These are phyloP conservation scores for Madurella fahalii DNA, from an alignment of 2,329 filamentous ascomycete species.

Conservation along the genomic window DNA sequence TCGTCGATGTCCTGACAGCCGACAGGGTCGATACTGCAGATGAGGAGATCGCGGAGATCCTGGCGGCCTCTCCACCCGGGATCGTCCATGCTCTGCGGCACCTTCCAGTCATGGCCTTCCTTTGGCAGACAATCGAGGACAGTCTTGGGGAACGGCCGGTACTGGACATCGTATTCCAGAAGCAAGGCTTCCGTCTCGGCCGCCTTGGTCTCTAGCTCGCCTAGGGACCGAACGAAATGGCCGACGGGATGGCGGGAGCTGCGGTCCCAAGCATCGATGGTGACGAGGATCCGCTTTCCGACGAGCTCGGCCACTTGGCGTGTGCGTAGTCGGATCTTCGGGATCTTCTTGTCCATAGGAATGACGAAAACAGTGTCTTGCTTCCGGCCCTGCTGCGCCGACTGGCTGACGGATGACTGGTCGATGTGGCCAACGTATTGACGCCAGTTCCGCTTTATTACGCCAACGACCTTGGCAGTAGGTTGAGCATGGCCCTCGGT, in stretches of 20 bases:
- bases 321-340: constrained; percentile 90
- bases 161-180: constrained; percentile 95
- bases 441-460: constrained; percentile 94
- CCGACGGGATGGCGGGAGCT: constrained; percentile 90
- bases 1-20: constrained; percentile 99
- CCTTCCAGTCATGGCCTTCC: constrained; percentile 91
- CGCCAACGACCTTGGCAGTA: constrained; percentile 85
- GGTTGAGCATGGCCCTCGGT: constrained; percentile 78
- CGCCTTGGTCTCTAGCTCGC: constrained; percentile 93
- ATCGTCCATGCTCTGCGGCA: constrained; percentile 74
- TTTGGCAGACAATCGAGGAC: constrained; percentile 88
- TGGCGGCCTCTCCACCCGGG: constrained; percentile 81
- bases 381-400: constrained; percentile 70
- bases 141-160: constrained; percentile 92
- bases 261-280: constrained; percentile 92
- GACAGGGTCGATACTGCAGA: constrained; percentile 95
- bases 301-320: constrained; percentile 84
- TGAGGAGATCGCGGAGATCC: constrained; percentile 79
- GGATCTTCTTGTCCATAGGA: constrained; percentile 96
- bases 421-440: constrained; percentile 98
- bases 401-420: constrained; percentile 72
- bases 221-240: constrained; percentile 88
- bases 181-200: constrained; percentile 94
- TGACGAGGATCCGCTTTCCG: constrained; percentile 86
- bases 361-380: constrained; percentile 93